phyloP scores from a whole-genome alignment of 306 rosid genomes.

The Fagus crenata region DNA sequence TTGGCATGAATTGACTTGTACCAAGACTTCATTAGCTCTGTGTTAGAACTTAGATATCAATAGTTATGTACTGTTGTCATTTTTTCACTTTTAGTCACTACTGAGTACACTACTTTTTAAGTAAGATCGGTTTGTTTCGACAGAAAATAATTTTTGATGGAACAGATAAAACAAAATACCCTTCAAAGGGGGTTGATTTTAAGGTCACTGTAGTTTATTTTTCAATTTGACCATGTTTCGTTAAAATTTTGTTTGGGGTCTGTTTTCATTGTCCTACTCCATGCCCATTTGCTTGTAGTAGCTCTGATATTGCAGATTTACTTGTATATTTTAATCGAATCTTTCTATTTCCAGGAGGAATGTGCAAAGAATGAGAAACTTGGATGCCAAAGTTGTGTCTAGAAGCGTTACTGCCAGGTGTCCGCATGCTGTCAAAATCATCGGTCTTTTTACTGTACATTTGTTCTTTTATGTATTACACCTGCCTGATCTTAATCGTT shows the following conservation, averaged over 20 bases:
- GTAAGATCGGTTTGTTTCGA: no score
- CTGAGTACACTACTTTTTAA: neutral
- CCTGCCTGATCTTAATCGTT: no score
- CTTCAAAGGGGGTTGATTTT: no score
- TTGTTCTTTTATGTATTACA: no score
- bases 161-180: no score
- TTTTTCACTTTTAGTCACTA: neutral
- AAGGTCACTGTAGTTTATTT: no score
- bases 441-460: no score
- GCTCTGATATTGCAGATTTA: slow-evolving; percentile 19
- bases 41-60: neutral
- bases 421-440: neutral
- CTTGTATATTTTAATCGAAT: slow-evolving; percentile 8
- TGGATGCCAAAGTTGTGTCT: slow-evolving; percentile 32
- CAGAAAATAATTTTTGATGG: no score
- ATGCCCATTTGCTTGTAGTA: slow-evolving; percentile 4
- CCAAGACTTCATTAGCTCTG: neutral
- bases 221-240: no score
- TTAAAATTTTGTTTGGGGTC: slow-evolving; percentile 5
- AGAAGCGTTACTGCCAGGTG: slow-evolving; percentile 29
- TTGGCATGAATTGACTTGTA: neutral
- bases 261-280: neutral
- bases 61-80: neutral
- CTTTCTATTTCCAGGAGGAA: slow-evolving; percentile 61
- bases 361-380: slow-evolving; percentile 55